A percentile compares a stretch with the other conserved stretches of the same genome.
These are phyloP conservation scores for Cunninghamia lanceolata DNA, from an alignment of 75 land plant genomes.

Conservation along the genomic window DNA sequence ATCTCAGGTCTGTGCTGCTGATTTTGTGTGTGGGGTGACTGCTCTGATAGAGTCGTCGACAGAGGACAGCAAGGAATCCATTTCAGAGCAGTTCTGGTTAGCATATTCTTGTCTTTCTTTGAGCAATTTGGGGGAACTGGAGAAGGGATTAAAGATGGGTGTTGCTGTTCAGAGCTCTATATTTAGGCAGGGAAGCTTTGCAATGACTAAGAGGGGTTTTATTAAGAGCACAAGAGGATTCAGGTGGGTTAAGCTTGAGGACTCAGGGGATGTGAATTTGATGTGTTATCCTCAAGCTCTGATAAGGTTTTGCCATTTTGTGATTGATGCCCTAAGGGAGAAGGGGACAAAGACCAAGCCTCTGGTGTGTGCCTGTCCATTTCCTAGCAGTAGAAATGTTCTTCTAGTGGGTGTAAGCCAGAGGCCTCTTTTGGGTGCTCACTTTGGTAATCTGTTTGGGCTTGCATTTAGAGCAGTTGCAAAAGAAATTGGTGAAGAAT, in stretches of 20 bases:
- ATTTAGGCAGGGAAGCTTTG: constrained; percentile 79
- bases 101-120: constrained; percentile 75
- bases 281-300: constrained; percentile 82
- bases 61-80: constrained; percentile 31
- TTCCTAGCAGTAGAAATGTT: constrained; percentile 45
- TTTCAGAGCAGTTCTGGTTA: constrained; percentile 55
- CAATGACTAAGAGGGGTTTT: constrained; percentile 74
- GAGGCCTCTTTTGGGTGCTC: constrained; percentile 74
- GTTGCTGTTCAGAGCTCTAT: constrained; percentile 78
- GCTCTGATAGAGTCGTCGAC: constrained; percentile 75
- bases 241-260: constrained; percentile 85
- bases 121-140: constrained; percentile 53
- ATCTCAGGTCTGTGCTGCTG: constrained; percentile 83
- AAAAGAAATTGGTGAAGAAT: constrained; percentile 64
- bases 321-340: constrained; percentile 89
- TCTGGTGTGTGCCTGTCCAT: constrained; percentile 69
- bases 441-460: constrained; percentile 83
- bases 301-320: constrained; percentile 80
- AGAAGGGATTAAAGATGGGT: constrained; percentile 68
- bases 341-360: constrained; percentile 84
- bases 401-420: constrained; percentile 83
- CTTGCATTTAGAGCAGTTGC: constrained; percentile 70
- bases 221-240: constrained; percentile 74
- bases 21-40: constrained; percentile 90
- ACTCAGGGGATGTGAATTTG: constrained; percentile 51